Evolutionary conservation across 2,329 filamentous ascomycete species (phyloP), one percentile per base, ranked within the genome.

Genomic region (Aureobasidium sp.): DNA sequence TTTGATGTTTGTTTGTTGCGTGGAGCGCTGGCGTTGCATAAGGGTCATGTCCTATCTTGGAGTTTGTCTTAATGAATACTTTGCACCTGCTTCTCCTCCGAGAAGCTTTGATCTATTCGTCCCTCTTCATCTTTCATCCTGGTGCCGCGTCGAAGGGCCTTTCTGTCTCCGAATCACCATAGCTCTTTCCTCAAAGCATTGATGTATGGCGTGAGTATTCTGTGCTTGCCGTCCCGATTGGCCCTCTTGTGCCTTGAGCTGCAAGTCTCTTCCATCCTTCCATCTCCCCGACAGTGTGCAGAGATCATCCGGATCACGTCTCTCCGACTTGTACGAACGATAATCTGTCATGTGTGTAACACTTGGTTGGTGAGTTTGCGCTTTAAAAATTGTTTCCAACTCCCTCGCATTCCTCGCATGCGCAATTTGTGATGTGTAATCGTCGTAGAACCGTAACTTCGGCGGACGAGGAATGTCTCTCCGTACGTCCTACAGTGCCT

Each of bases 11-110:
- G 7, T 35, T 35, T 45, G n/a, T 37, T 17, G 24, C n/a, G 45
- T 22, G 14, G n/a, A 56, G 53, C 53, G 53, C 35, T 44, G 53
- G 53, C 40, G 39, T 56, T 45, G 53, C 50, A 54, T 54, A 19
- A 22, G 35, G 15, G 9, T 9, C 8, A 33, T 8, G 31, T 33
- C 31, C 6, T 40, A 14, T 15, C 15, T 40, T 42, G n/a, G 35
- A 27, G 24, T 37, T 40, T 12, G 19, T 15, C n/a, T 22, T 17
- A n/a, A 27, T 15, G 12, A 24, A 40, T 27, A 42, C 12, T 33
- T 22, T 24, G 7, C 48, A 22, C 14, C 35, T 37, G 12, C 31
- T 35, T 31, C n/a, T 49, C 15, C 22, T 5, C 19, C 9, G 31
- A 11, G 17, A 48, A 48, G 45, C 17, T 22, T 48, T 19, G 15